Evolutionary conservation across 2,329 filamentous ascomycete genomes (phyloP).

Genomic region (Penicillium sumatraense): DNA sequence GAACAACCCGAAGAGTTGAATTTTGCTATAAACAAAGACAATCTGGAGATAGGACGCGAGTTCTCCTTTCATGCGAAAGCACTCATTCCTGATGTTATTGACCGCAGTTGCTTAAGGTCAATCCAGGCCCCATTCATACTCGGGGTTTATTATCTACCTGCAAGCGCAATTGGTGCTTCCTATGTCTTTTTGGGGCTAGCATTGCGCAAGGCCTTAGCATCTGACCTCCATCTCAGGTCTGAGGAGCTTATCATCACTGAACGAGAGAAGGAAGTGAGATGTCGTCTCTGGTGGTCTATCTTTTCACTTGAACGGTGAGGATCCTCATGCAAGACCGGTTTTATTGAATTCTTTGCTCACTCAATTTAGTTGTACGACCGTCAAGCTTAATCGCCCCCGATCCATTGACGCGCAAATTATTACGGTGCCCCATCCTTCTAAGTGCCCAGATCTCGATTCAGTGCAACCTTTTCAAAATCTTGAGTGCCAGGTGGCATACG

Average conservation of each 20-base stretch:
- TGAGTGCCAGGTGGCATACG: slow-evolving; percentile 38
- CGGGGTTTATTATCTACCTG: slow-evolving; percentile 42
- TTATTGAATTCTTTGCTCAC: slow-evolving; percentile 6
- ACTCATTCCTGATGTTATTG: slow-evolving; percentile 41
- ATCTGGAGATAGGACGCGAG: slow-evolving; percentile 33
- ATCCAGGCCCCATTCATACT: slow-evolving; percentile 40
- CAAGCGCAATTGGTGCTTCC: slow-evolving; percentile 40
- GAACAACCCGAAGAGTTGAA: slow-evolving; percentile 26
- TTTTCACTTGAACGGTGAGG: slow-evolving; percentile 40
- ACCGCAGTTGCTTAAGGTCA: slow-evolving; percentile 35
- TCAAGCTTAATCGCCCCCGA: slow-evolving; percentile 21
- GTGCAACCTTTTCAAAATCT: slow-evolving; percentile 39
- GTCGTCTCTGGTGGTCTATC: slow-evolving; percentile 58
- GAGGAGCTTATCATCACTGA: slow-evolving; percentile 38
- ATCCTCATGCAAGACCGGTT: slow-evolving; percentile 27
- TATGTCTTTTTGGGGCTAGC: slow-evolving; percentile 50
- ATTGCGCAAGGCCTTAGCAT: slow-evolving; percentile 57
- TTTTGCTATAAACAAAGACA: not conserved
- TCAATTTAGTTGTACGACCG: slow-evolving; percentile 26
- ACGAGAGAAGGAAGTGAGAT: slow-evolving; percentile 52
- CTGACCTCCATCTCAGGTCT: slow-evolving; percentile 49
- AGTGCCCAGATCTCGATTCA: slow-evolving; percentile 12
- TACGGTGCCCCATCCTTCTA: slow-evolving; percentile 13
- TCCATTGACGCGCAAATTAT: slow-evolving; percentile 17
- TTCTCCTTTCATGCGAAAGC: slow-evolving; percentile 36